Evolutionary conservation across 495 filamentous ascomycete genomes (phyloP).

Genomic region (Tricharina praecox): DNA sequence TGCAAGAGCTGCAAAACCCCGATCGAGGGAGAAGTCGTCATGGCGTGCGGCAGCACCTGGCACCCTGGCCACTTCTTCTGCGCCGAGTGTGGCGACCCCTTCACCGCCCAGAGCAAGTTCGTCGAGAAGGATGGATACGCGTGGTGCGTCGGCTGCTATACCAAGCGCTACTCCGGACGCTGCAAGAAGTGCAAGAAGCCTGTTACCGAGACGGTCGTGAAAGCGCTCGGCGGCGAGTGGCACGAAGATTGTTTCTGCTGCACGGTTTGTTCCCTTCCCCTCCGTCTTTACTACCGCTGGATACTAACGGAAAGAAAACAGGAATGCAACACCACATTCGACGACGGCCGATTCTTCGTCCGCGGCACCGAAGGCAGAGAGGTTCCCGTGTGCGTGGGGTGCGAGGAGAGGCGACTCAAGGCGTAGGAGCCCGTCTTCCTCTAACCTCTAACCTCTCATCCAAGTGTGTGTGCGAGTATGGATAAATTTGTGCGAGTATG

Average conservation of each 20-base stretch:
- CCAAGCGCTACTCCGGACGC: constrained; percentile 71
- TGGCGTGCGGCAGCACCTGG: constrained; percentile 87
- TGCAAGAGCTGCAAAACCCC: constrained; percentile 96
- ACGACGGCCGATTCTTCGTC: constrained; percentile 35
- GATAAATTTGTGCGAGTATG: no score
- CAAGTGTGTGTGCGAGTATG: no score
- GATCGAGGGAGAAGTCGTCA: constrained; percentile 89
- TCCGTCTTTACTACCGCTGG: not conserved
- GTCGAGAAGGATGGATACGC: constrained; percentile 99
- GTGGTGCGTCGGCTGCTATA: constrained; percentile 90
- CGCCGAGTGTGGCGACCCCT: constrained; percentile 79
- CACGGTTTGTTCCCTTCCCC: constrained; percentile 23
- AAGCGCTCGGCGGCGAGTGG: constrained; percentile 83
- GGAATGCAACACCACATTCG: constrained; percentile 32
- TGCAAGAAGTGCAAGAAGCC: constrained; percentile 72
- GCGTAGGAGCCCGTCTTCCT: constrained; percentile 12
- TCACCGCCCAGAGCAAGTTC: constrained; percentile 26
- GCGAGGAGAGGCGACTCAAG: constrained; percentile 35
- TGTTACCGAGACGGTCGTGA: constrained; percentile 71
- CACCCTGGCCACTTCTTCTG: constrained; percentile 99
- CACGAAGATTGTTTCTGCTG: constrained; percentile 85
- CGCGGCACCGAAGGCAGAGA: constrained; percentile 29
- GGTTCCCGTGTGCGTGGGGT: constrained; percentile 34
- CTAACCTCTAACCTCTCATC: no score
- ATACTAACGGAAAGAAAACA: constrained; percentile 18